These are phyloP conservation scores for Pyrus bretschneideri DNA, from an alignment of 306 rosid species.

Conservation along the genomic window DNA sequence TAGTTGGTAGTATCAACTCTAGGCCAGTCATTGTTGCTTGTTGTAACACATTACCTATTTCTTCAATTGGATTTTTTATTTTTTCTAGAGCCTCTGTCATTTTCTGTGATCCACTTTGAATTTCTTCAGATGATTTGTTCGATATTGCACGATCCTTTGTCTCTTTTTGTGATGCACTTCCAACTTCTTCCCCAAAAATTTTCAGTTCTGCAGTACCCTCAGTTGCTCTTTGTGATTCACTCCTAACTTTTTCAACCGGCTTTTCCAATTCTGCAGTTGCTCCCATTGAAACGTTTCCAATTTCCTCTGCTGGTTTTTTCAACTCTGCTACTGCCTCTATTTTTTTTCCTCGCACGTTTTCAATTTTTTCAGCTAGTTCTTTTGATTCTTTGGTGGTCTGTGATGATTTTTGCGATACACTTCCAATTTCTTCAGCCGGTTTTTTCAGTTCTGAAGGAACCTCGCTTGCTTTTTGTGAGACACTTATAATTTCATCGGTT, in stretches of 20 bases:
- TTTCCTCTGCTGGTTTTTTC: background rate
- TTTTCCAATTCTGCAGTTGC: background rate
- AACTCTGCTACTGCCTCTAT: background rate
- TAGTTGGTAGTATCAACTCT: background rate
- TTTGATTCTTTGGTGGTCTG: background rate
- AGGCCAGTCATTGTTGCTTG: background rate
- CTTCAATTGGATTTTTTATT: background rate
- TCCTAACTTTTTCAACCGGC: background rate
- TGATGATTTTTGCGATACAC: background rate
- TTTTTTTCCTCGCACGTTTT: background rate
- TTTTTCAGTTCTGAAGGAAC: background rate
- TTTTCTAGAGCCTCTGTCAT: background rate
- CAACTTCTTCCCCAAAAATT: background rate
- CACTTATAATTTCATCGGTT: background rate
- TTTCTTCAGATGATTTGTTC: background rate
- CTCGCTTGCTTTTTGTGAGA: background rate
- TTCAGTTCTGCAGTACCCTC: background rate
- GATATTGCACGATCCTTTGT: background rate
- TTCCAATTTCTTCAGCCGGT: background rate
- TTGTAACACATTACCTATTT: background rate
- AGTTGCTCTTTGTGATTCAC: background rate
- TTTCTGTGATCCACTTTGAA: background rate
- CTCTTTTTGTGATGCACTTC: background rate
- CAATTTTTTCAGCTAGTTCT: background rate
- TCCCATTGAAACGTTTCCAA: background rate